A percentile compares a stretch with the other conserved stretches of the same genome.
phyloP scores from a whole-genome alignment of 2,329 filamentous ascomycete species.

The Juglanconis oblonga region DNA sequence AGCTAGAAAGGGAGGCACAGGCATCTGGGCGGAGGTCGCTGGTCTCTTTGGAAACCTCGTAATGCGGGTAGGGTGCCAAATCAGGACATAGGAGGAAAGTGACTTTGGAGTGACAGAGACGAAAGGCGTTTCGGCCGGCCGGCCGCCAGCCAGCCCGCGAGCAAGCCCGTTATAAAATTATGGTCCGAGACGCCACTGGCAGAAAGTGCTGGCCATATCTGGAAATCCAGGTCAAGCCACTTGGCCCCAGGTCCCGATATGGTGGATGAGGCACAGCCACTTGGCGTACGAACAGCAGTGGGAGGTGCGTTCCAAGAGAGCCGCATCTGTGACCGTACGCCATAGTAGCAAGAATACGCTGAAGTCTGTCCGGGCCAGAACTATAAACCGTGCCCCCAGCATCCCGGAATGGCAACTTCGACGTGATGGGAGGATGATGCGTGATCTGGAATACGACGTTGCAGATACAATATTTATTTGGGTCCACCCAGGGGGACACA shows the following conservation, averaged over 20 bases:
- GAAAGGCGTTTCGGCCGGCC: not conserved
- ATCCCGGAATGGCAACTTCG: not conserved
- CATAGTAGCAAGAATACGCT: not conserved
- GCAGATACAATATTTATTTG: not conserved
- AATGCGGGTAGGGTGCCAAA: not conserved
- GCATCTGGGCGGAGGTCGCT: constrained; percentile 4
- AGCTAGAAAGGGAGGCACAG: constrained; percentile 12
- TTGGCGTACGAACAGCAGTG: constrained; percentile 1
- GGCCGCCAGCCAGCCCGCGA: constrained; percentile 4
- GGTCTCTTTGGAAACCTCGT: constrained; percentile 11
- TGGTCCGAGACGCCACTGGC: constrained; percentile 4
- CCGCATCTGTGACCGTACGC: constrained; percentile 3
- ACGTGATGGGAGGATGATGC: constrained; percentile 5
- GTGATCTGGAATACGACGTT: constrained; percentile 18
- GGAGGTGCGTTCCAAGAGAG: not conserved
- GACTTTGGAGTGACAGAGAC: not conserved
- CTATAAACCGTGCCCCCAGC: not conserved
- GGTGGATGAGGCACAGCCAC: constrained; percentile 1
- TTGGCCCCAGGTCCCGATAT: not conserved
- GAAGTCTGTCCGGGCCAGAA: not conserved
- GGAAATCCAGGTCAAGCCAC: constrained; percentile 8
- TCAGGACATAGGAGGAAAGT: not conserved
- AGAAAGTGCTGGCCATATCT: not conserved
- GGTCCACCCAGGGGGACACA: not conserved
- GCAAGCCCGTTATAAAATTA: not conserved